These are phyloP conservation scores for Bipolaris cookei DNA, from an alignment of 2,329 filamentous ascomycete genomes.

Conservation along the genomic window DNA sequence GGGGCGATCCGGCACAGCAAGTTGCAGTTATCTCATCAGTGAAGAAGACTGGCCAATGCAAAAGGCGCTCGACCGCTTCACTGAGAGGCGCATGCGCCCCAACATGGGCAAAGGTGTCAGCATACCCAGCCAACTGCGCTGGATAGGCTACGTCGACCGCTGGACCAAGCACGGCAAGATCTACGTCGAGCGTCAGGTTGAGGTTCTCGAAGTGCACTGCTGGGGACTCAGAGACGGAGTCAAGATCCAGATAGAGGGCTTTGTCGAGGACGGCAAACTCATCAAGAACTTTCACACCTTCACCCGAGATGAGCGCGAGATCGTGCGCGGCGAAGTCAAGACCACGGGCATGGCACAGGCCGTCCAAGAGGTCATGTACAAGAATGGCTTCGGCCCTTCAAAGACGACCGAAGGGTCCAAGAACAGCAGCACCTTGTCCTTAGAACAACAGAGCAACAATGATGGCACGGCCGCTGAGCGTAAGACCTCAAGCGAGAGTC, in stretches of 20 bases:
- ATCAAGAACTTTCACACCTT: conserved; percentile 88
- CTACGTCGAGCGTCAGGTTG: conserved; percentile 82
- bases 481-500: conserved; percentile 32
- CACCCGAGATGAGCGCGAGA: conserved; percentile 69
- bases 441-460: conserved; percentile 23
- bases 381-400: conserved; percentile 43
- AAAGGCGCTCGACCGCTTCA: conserved; percentile 72
- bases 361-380: conserved; percentile 54
- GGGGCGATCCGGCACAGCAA: conserved; percentile 85
- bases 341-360: conserved; percentile 53
- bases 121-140: conserved; percentile 90
- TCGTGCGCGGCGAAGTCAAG: conserved; percentile 64
- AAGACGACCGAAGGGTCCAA: conserved; percentile 28
- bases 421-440: conserved; percentile 26
- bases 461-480: conserved; percentile 25
- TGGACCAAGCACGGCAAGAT: conserved; percentile 79
- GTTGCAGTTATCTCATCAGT: conserved; percentile 87
- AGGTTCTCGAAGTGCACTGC: conserved; percentile 86
- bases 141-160: conserved; percentile 84
- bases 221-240: conserved; percentile 90
- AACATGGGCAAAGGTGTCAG: conserved; percentile 88
- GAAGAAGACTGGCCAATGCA: conserved; percentile 75
- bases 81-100: conserved; percentile 84
- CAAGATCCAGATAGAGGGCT: conserved; percentile 85
- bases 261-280: conserved; percentile 83